Base-by-base conservation (phyloP, 495 filamentous ascomycete species). In the Annulohypoxylon stygium region DNA sequence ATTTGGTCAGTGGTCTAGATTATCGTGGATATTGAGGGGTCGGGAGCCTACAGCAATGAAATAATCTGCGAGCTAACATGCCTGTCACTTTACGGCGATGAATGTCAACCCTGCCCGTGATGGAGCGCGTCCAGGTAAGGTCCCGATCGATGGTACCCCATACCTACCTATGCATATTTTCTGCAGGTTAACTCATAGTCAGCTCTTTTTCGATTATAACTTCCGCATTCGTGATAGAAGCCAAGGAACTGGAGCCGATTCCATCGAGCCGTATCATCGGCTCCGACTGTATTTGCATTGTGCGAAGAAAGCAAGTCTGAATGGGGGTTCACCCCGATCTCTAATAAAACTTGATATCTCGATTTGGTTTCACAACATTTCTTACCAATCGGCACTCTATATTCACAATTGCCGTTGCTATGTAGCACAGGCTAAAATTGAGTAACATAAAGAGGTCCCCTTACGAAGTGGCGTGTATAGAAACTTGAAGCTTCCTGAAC, bases 101-200 rank as follows among this genome's bases (percentile, higher is more conserved):
- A 26, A 30, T 43, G 33, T 3, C 16, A 48, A 26, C 33, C 45
- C 45, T 51, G 65, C 45, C 45, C 6, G 37, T 14, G 6, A 47
- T 54, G 54, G 60, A 69, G 61, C 36, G 37, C 53, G 18, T 70
- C 14, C 10, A 69, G 33, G 58, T 12, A 67, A 74, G 66, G 71
- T 36, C 55, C 61, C 48, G 71, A 62, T 62, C n/a, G 43, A 47
- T 36, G 36, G 51, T 60, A 30, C 30, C 11, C 37, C 59, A 41
- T 25, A 14, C 10, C 25, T 33, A 26, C 10, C 25, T 41, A 26
- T 65, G 47, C 61, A 65, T 11, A 20, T 50, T 61, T 11, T 37
- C 59, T 68, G 37, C 34, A 39, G 45, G 53, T 20, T 14, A 16
- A 59, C 34, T 51, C 36, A 20, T 48, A 25, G 8, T 10, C 33